Percentiles rank a stretch among this genome's conserved stretches.
Conservation (phyloP, 2,329 filamentous ascomycete genomes). For the Ophiostoma novo-ulmi region DNA sequence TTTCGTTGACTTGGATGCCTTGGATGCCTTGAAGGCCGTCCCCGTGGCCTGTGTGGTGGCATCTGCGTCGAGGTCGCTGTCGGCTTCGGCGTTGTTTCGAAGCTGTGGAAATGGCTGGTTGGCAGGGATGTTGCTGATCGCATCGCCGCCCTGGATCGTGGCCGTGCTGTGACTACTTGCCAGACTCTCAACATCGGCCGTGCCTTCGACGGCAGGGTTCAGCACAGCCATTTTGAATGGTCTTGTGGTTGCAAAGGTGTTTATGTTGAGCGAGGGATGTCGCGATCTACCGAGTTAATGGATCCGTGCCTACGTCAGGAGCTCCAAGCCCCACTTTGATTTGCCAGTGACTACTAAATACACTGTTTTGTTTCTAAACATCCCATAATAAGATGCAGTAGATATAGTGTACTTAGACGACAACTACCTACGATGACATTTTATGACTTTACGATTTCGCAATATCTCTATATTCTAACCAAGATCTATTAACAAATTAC, state of each 20-base stretch:
- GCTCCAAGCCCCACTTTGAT: background rate
- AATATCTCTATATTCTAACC: background rate
- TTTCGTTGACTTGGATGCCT: constrained; percentile 28
- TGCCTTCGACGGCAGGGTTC: constrained; percentile 19
- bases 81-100: constrained; percentile 39
- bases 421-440: background rate
- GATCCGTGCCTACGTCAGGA: constrained; percentile 10
- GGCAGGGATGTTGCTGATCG: constrained; percentile 28
- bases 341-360: background rate
- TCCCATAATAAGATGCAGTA: background rate
- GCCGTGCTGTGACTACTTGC: constrained; percentile 26
- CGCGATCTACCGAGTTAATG: background rate
- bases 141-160: constrained; percentile 20
- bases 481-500: background rate
- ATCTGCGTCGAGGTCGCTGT: constrained; percentile 25
- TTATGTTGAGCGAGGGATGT: background rate
- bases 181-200: constrained; percentile 25
- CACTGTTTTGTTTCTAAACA: background rate
- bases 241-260: background rate
- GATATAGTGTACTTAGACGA: background rate
- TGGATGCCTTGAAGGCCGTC: constrained; percentile 27
- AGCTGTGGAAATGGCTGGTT: constrained; percentile 37
- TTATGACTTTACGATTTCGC: background rate
- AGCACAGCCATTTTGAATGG: constrained; percentile 21
- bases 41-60: background rate